Base-by-base conservation (phyloP, 192 early-diverging fungal species). In the Rhizophagus prolifer region DNA sequence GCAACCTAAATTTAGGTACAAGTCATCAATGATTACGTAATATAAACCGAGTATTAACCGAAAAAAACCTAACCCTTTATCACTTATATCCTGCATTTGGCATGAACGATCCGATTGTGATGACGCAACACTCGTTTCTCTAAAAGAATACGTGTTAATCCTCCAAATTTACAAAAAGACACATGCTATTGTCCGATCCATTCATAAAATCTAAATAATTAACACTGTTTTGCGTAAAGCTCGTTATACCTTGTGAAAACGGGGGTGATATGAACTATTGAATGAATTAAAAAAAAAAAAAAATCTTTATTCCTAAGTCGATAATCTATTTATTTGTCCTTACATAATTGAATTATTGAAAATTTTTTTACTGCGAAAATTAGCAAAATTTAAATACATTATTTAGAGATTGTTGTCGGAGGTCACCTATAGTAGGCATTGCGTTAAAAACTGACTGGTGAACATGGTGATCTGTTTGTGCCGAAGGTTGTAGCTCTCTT, bases 121-220 rank as follows among this genome's bases (percentile, higher is more conserved):
- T 58, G 44, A 31, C 21, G 25, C 1, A 16, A 58, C 7, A 58
- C 46, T 72, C 44, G 47, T 14, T 36, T 67, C 65, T 41, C 65
- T 67, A 36, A 38, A n/a, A 38, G 21, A 41, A 3, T 34, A 36
- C 31, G 31, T 34, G 31, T 34, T 34, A 34, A 34, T 34, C 31
- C 19, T 36, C 6, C 1, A 34, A 30, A 34, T 5, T 19, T 34
- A 34, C 12, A 8, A 66, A 12, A 38, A 1, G 23, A 36, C 31
- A 67, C 65, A 67, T 67, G 34, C 21, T 41, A 21, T 67, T 67
- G n/a, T 67, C 65, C 1, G 65, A 41, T 38, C 65, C 65, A 38
- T 67, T 67, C 21, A 67, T 44, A 38, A n/a, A 67, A 7, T 67
- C 65, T 41, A 67, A n/a, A 38, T 67, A 67, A 23, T 30, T 64